phyloP scores from a whole-genome alignment of 371 early-diverging fungal genomes.

The Mucor circinelloides region DNA sequence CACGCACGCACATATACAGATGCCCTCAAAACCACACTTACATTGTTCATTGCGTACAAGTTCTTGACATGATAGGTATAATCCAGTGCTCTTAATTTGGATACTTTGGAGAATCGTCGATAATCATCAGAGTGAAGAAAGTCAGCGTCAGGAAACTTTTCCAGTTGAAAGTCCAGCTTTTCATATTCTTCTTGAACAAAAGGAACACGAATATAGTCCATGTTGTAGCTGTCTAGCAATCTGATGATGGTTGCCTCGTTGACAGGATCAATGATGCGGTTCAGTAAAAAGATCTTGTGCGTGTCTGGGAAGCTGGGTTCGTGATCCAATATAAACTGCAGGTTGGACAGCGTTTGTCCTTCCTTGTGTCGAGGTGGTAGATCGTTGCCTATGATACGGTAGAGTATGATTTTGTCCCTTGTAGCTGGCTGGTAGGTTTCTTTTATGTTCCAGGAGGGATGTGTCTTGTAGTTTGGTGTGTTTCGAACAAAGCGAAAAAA shows the following conservation, averaged over 20 bases:
- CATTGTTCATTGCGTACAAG: slow-evolving; percentile 76
- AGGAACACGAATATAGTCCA: slow-evolving; percentile 65
- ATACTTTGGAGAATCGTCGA: slow-evolving; percentile 60
- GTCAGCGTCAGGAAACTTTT: slow-evolving; percentile 70
- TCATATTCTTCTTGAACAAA: slow-evolving; percentile 62
- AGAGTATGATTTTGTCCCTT: slow-evolving; percentile 59
- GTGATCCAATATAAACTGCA: slow-evolving; percentile 69
- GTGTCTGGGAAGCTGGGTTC: slow-evolving; percentile 66
- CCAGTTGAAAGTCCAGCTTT: slow-evolving; percentile 62
- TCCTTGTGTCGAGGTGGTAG: slow-evolving; percentile 72
- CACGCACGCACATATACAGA: background rate
- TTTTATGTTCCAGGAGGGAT: slow-evolving; percentile 10
- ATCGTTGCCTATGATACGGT: slow-evolving; percentile 75
- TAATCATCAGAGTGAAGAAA: slow-evolving; percentile 69
- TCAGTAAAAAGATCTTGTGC: slow-evolving; percentile 66
- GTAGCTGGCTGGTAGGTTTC: background rate
- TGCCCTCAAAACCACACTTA: slow-evolving; percentile 29
- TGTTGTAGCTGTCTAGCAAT: slow-evolving; percentile 54
- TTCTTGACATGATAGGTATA: slow-evolving; percentile 74
- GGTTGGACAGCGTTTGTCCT: slow-evolving; percentile 68
- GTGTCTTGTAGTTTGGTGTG: background rate
- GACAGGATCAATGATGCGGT: slow-evolving; percentile 66
- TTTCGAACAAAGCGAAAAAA: slow-evolving; percentile 19
- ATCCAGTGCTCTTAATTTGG: slow-evolving; percentile 64
- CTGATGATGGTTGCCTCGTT: slow-evolving; percentile 62